Conservation (phyloP, 306 rosid species). For the Datisca glomerata region DNA sequence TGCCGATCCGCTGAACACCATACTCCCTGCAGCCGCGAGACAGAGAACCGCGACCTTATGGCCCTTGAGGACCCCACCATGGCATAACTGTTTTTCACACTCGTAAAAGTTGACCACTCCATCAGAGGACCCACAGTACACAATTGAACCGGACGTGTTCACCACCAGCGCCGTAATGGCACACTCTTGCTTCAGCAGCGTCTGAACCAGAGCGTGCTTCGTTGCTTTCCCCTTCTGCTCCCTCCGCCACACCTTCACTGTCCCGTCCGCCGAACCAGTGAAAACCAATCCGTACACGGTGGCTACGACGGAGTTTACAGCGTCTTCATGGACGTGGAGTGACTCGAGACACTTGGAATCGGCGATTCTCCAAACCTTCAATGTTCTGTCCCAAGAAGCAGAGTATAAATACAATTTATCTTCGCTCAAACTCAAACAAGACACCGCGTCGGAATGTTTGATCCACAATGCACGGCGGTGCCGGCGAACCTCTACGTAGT, state of each 20-base stretch:
- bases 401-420: constrained; percentile 48
- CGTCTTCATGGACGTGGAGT: constrained; percentile 62
- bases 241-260: constrained; percentile 63
- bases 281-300: constrained; percentile 35
- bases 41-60: constrained; percentile 78
- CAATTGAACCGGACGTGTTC: constrained; percentile 21
- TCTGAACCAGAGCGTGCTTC: constrained; percentile 38
- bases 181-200: constrained; percentile 66
- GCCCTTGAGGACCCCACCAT: constrained; percentile 68
- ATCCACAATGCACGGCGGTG: constrained; percentile 65
- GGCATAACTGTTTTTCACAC: constrained; percentile 26
- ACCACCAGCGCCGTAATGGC: constrained; percentile 74
- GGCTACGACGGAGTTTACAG: constrained; percentile 69
- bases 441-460: constrained; percentile 78
- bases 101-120: constrained; percentile 85
- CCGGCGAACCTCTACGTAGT: constrained; percentile 50
- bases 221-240: constrained; percentile 35
- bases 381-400: constrained; percentile 76
- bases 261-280: constrained; percentile 89
- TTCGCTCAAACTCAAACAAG: constrained; percentile 52
- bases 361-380: constrained; percentile 66
- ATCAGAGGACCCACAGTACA: constrained; percentile 78
- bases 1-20: constrained; percentile 79
- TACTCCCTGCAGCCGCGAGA: constrained; percentile 37
- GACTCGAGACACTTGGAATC: constrained; percentile 79